A percentile compares a stretch with the other conserved stretches of the same genome.
phyloP scores from a whole-genome alignment of 768 basidiomycete species.

The Trametes sanguinea region DNA sequence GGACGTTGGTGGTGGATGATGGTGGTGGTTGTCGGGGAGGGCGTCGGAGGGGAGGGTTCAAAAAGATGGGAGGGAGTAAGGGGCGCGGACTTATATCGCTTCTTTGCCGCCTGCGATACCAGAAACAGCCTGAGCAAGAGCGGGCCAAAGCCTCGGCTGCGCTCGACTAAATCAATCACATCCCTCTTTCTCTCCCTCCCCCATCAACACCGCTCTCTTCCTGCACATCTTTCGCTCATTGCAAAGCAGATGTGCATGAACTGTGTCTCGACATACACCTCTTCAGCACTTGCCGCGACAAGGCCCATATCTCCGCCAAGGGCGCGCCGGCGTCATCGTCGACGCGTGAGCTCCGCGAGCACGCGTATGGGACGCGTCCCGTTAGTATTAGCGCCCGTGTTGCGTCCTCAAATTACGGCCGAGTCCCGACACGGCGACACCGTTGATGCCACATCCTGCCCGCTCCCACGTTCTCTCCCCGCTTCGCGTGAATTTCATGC shows the following conservation, averaged over 20 bases:
- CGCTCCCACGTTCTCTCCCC: slow-evolving; percentile 14
- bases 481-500: neutral
- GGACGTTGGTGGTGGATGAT: slow-evolving; percentile 1
- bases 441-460: neutral
- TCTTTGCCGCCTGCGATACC: slow-evolving; percentile 13
- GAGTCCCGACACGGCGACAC: slow-evolving; percentile 7
- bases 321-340: neutral
- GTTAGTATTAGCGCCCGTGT: neutral
- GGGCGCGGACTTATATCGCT: slow-evolving; percentile 26
- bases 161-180: slow-evolving; percentile 8
- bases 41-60: slow-evolving; percentile 20
- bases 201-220: neutral
- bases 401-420: slow-evolving; percentile 4
- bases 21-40: slow-evolving; percentile 14
- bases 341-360: neutral
- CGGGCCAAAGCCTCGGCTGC: slow-evolving; percentile 9
- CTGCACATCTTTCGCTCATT: neutral
- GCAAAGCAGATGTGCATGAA: neutral
- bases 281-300: too few relatives aligned
- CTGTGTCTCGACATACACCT: neutral
- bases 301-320: neutral
- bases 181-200: neutral
- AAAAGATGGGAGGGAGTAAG: slow-evolving; percentile 17
- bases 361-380: neutral
- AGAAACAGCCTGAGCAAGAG: slow-evolving; percentile 1